Conservation (phyloP, 1,284 basidiomycete genomes). For the Wolfiporia cocos region DNA sequence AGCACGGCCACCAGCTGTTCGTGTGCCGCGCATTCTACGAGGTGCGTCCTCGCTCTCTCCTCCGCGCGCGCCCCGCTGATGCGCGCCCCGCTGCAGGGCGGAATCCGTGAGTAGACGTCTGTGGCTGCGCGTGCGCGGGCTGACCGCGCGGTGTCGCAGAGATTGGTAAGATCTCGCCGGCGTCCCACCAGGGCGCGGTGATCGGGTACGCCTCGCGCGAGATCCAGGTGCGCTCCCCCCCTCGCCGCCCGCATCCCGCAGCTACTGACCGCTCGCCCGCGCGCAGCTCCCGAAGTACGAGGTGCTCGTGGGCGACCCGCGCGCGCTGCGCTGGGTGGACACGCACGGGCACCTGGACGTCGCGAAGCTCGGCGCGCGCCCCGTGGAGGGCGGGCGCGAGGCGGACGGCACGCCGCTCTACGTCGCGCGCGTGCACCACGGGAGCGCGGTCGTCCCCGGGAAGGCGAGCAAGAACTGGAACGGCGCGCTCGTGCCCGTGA, state of each 20-base stretch:
- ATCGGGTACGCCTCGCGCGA: constrained; percentile 56
- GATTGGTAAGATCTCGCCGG: constrained; percentile 56
- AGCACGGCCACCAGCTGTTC: constrained; percentile 46
- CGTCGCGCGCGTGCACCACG: constrained; percentile 51
- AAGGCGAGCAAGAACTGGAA: constrained; percentile 54
- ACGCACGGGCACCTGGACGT: constrained; percentile 40
- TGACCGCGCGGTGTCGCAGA: constrained; percentile 31
- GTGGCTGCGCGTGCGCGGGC: too few species aligned
- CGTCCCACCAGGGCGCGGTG: constrained; percentile 52
- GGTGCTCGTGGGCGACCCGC: constrained; percentile 59
- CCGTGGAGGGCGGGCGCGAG: constrained; percentile 66
- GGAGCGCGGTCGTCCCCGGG: constrained; percentile 51
- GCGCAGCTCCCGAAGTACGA: constrained; percentile 52
- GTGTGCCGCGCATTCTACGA: constrained; percentile 56
- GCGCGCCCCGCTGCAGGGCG: constrained; percentile 32
- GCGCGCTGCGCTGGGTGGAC: constrained; percentile 53
- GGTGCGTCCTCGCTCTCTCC: constrained; percentile 28
- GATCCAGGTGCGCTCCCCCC: constrained; percentile 39
- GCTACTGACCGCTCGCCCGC: constrained; percentile 1
- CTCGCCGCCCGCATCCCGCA: not conserved
- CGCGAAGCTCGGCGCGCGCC: constrained; percentile 34
- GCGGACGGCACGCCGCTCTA: constrained; percentile 54
- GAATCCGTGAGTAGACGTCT: constrained; percentile 57
- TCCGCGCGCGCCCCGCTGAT: not conserved
- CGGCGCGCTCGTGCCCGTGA: constrained; percentile 28